phyloP scores from a whole-genome alignment of 306 rosid genomes.

The Trifolium subterraneum region DNA sequence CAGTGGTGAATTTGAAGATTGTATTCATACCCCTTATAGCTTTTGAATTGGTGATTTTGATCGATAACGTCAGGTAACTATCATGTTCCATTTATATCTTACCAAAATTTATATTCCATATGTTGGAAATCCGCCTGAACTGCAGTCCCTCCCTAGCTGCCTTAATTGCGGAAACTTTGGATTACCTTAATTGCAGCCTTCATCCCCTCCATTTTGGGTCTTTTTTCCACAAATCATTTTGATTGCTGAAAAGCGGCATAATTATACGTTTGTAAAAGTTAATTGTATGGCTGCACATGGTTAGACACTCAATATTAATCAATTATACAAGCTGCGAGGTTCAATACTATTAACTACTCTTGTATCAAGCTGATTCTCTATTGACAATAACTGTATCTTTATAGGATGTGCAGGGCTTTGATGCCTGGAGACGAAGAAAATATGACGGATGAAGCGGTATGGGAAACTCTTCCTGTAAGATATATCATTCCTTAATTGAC shows the following conservation, averaged over 20 bases:
- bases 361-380: slow-evolving; percentile 12
- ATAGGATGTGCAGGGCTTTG: slow-evolving; percentile 93
- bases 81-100: not conserved
- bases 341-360: slow-evolving; percentile 25
- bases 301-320: slow-evolving; percentile 4
- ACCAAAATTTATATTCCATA: slow-evolving; percentile 5
- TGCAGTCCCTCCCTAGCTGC: not conserved
- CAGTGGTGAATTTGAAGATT: slow-evolving; percentile 83
- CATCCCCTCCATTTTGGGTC: not conserved
- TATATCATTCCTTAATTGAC: slow-evolving; percentile 41
- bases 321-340: slow-evolving; percentile 14
- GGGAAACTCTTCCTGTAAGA: slow-evolving; percentile 99
- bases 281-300: slow-evolving; percentile 20
- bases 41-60: slow-evolving; percentile 74
- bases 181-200: not conserved
- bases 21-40: slow-evolving; percentile 80
- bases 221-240: slow-evolving; percentile 12
- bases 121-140: slow-evolving; percentile 3
- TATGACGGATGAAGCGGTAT: slow-evolving; percentile 85
- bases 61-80: slow-evolving; percentile 84
- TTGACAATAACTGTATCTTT: slow-evolving; percentile 39
- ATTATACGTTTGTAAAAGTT: slow-evolving; percentile 9
- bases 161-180: not conserved
- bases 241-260: slow-evolving; percentile 22
- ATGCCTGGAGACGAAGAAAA: slow-evolving; percentile 94